phyloP scores from a whole-genome alignment of 768 basidiomycete species.

The Baorangia bicolor region DNA sequence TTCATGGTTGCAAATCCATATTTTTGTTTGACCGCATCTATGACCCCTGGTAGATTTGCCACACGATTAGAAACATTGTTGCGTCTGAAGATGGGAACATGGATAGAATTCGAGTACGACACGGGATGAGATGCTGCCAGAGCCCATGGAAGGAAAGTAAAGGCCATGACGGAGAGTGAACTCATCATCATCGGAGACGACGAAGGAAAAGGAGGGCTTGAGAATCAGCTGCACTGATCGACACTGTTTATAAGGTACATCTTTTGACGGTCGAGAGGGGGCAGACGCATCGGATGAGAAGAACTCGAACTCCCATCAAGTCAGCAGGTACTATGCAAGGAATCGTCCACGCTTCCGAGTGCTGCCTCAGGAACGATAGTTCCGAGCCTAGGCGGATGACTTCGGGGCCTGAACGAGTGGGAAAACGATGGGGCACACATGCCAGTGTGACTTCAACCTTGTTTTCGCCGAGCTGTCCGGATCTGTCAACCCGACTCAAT shows the following conservation, averaged over 20 bases:
- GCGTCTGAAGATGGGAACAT: conserved; percentile 41
- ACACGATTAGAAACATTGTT: conserved; percentile 26
- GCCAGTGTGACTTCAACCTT: neutral
- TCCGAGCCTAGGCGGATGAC: no score
- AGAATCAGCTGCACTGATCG: neutral
- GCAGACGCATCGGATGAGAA: no score
- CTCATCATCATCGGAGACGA: conserved; percentile 7
- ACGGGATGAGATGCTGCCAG: conserved; percentile 7
- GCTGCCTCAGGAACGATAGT: neutral
- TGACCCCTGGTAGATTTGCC: conserved; percentile 35
- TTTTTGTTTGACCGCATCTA: conserved; percentile 45
- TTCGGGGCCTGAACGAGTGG: neutral
- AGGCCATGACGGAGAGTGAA: conserved; percentile 25
- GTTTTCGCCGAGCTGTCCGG: neutral
- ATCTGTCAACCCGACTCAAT: neutral
- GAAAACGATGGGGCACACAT: neutral
- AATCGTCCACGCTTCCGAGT: neutral
- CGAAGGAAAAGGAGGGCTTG: neutral
- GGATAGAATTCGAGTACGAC: conserved; percentile 37
- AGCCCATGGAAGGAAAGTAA: conserved; percentile 30
- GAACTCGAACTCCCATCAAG: neutral
- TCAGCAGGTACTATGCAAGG: neutral
- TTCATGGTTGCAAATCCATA: conserved; percentile 35
- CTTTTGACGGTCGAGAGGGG: no score
- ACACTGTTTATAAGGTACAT: neutral